These are phyloP conservation scores for Solanum hybrid DNA, from an alignment of 305 asterid species.

Conservation along the genomic window DNA sequence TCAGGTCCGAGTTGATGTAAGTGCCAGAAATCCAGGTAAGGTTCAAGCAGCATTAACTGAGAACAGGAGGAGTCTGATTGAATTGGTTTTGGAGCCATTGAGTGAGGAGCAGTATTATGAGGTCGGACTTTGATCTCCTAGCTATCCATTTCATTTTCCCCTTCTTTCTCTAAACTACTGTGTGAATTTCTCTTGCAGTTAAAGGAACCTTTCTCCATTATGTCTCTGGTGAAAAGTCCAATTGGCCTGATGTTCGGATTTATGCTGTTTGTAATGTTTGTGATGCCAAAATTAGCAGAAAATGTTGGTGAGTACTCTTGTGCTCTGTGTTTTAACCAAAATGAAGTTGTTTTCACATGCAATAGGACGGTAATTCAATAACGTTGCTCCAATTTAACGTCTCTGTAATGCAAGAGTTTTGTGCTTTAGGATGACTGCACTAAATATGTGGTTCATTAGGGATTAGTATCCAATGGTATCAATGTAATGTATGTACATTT, in stretches of 20 bases:
- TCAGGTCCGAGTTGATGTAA: constrained; percentile 85
- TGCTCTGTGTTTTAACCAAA: background rate
- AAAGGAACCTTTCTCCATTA: constrained; percentile 66
- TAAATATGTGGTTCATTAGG: background rate
- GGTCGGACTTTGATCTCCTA: constrained; percentile 24
- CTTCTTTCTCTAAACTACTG: background rate
- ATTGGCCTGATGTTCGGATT: constrained; percentile 91
- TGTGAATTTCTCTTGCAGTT: constrained; percentile 29
- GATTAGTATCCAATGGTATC: background rate
- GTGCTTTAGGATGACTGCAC: background rate
- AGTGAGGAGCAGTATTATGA: constrained; percentile 81
- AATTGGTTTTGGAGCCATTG: constrained; percentile 80
- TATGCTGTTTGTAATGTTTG: constrained; percentile 75
- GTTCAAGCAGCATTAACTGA: constrained; percentile 91
- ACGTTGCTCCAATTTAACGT: background rate
- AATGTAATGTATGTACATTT: background rate
- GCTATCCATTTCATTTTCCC: background rate
- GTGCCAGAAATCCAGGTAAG: constrained; percentile 88
- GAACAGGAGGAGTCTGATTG: constrained; percentile 67
- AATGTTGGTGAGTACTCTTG: constrained; percentile 46
- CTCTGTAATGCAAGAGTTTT: background rate
- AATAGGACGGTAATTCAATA: background rate
- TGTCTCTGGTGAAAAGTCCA: constrained; percentile 79
- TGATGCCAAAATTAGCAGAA: constrained; percentile 84
- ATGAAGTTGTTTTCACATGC: background rate